phyloP scores from a whole-genome alignment of 192 early-diverging fungal genomes.

The Piromyces finnis region DNA sequence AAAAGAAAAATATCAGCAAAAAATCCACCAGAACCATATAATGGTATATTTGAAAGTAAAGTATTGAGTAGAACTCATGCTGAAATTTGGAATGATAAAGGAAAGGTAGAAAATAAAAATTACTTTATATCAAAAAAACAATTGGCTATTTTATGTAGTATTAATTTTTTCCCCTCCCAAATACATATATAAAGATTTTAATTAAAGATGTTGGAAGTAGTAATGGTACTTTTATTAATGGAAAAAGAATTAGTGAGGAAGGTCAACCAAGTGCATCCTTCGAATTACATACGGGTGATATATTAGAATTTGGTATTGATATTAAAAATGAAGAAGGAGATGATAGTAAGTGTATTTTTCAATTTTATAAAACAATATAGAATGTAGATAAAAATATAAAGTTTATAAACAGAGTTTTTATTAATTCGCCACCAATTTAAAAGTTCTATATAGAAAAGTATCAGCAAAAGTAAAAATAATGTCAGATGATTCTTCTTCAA shows the following conservation, averaged over 20 bases:
- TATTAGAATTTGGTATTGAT: constrained; percentile 63
- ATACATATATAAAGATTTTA: constrained; percentile 37
- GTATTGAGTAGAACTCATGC: constrained; percentile 60
- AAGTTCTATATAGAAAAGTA: not conserved
- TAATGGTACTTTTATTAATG: constrained; percentile 72
- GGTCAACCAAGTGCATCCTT: constrained; percentile 29
- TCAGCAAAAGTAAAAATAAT: not conserved
- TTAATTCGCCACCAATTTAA: too few relatives aligned
- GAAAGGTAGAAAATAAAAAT: constrained; percentile 20
- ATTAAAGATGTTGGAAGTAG: constrained; percentile 58
- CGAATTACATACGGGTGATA: constrained; percentile 37
- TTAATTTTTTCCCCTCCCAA: not conserved
- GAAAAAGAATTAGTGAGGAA: constrained; percentile 45
- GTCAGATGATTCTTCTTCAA: not conserved
- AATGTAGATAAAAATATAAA: too few relatives aligned
- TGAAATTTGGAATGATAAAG: constrained; percentile 45
- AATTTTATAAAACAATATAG: too few relatives aligned
- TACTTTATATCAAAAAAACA: not conserved
- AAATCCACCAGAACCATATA: constrained; percentile 32
- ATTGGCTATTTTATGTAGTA: too few relatives aligned
- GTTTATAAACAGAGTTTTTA: too few relatives aligned
- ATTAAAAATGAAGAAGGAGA: constrained; percentile 54
- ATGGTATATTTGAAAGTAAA: constrained; percentile 73
- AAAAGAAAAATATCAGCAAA: constrained; percentile 41
- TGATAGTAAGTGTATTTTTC: constrained; percentile 12